Evolutionary conservation across 2,329 filamentous ascomycete genomes (phyloP), one percentile per base, ranked within the genome.

Genomic region (Ascochyta fabae): DNA sequence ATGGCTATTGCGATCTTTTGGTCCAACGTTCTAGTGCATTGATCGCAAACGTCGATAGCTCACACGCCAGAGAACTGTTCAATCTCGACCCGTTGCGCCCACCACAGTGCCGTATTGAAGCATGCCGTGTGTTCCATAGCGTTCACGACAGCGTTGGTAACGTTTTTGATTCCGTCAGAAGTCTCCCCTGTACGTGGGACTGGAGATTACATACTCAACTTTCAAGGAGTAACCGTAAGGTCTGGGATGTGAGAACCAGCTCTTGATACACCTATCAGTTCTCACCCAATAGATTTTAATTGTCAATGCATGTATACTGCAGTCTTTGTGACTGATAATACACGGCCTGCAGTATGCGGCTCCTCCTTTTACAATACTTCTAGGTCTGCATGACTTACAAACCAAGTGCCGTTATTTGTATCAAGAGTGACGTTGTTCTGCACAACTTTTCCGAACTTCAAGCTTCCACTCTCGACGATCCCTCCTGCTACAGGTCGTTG

Each of bases 401-500:
- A 74, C 66, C 69, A 75, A 15, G 62, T 74, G 26, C 67, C 76
- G 56, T 67, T 74, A 16, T 48, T 49, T 33, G 66, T 75, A 56
- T 72, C 69, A 27, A 69, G 65, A 51, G 64, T 79, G 45, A 67
- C 29, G 64, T 73, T 77, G 47, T 61, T 73, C 61, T 69, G 68
- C 50, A 63, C 66, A 38, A 59, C 64, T 56, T 70, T 66, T 8
- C 80, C 80, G n/a, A 74, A 77, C 66, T 82, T 84, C 60, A 88
- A 66, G 29, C 79, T 82, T 1, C 86, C 86, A 46, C 81, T 82
- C 73, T 87, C 83, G 0, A 83, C 83, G 1, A 79, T 61, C 3
- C 80, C 81, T 16, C 78, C 78, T 3, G 73, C 80, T 26, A 83
- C 78, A 8, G 81, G 79, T 15, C 83, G 69, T 58, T 79, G 69